Evolutionary conservation across 352 stramenopile genomes (phyloP).

Genomic region (Saprolegnia diclina): DNA sequence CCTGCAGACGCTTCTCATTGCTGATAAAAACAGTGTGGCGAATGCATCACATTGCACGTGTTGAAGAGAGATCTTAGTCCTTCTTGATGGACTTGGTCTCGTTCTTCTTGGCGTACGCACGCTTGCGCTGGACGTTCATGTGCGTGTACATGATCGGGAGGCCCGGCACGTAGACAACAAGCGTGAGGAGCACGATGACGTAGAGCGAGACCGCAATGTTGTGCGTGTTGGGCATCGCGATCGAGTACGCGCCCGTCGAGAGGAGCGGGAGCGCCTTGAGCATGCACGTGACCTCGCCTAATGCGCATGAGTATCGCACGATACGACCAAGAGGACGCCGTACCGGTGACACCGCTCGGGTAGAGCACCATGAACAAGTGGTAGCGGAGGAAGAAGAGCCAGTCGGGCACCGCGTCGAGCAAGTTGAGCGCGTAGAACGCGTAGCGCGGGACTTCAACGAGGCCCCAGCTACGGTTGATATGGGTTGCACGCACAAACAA

Average conservation of each 20-base stretch:
- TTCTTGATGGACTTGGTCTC: conserved; percentile 35
- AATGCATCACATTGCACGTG: too few species aligned
- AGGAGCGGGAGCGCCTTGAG: conserved; percentile 55
- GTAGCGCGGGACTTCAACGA: conserved; percentile 94
- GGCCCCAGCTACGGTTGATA: conserved; percentile 49
- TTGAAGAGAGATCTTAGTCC: conserved; percentile 19
- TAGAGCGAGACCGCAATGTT: conserved; percentile 74
- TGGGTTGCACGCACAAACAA: background rate
- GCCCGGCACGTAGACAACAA: conserved; percentile 68
- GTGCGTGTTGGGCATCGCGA: conserved; percentile 69
- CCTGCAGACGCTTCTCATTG: too few species aligned
- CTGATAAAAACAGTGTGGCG: too few species aligned
- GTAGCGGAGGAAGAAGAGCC: conserved; percentile 97
- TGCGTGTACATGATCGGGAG: conserved; percentile 80
- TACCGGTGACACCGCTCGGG: conserved; percentile 93
- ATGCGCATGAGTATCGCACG: background rate
- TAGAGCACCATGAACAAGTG: conserved; percentile 98
- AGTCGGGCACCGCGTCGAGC: conserved; percentile 89
- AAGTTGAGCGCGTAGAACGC: conserved; percentile 96
- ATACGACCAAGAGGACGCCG: background rate
- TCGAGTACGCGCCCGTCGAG: conserved; percentile 53
- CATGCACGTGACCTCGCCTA: conserved; percentile 74
- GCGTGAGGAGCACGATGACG: conserved; percentile 56
- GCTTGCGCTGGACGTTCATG: conserved; percentile 82
- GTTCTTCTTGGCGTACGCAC: conserved; percentile 73